Percentiles rank a stretch among this genome's conserved stretches.
Conservation (phyloP, 1,284 basidiomycete species). For the Apiotrichum gracile region DNA sequence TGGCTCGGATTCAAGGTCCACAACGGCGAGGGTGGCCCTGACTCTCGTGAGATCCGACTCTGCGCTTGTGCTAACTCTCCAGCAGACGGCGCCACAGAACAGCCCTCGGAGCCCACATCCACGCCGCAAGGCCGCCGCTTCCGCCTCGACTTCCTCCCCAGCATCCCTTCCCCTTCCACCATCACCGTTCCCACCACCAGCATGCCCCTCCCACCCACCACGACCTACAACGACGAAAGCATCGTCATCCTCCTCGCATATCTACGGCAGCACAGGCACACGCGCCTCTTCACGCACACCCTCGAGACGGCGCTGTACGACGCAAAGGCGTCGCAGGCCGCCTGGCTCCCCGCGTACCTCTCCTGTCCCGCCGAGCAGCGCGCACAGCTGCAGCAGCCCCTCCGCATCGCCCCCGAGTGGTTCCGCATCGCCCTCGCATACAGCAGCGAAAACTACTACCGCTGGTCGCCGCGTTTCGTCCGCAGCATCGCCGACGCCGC, state of each 20-base stretch:
- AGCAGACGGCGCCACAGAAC: not conserved
- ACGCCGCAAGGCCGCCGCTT: not conserved
- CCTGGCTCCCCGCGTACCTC: slow-evolving; percentile 10
- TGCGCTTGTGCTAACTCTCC: not conserved
- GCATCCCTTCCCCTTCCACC: not conserved
- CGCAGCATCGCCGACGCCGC: not conserved
- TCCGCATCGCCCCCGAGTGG: slow-evolving; percentile 12
- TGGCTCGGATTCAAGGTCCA: slow-evolving; percentile 4
- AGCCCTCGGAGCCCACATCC: not conserved
- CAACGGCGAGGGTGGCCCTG: not conserved
- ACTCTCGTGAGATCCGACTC: not conserved
- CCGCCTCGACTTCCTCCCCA: slow-evolving; percentile 5
- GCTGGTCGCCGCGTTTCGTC: not conserved
- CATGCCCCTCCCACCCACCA: not conserved
- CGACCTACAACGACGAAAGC: not conserved
- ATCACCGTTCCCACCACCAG: not conserved
- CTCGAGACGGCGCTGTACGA: slow-evolving; percentile 5
- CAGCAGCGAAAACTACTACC: not conserved
- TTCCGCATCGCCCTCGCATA: slow-evolving; percentile 4
- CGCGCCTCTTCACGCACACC: slow-evolving; percentile 5
- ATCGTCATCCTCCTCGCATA: slow-evolving; percentile 1
- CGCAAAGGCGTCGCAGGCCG: not conserved
- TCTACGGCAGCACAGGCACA: not conserved
- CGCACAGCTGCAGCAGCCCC: not conserved
- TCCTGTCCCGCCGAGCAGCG: slow-evolving; percentile 1